Evolutionary conservation across 208 protist species (phyloP), one percentile per base, ranked within the genome.

Genomic region (Leishmania arabica): DNA sequence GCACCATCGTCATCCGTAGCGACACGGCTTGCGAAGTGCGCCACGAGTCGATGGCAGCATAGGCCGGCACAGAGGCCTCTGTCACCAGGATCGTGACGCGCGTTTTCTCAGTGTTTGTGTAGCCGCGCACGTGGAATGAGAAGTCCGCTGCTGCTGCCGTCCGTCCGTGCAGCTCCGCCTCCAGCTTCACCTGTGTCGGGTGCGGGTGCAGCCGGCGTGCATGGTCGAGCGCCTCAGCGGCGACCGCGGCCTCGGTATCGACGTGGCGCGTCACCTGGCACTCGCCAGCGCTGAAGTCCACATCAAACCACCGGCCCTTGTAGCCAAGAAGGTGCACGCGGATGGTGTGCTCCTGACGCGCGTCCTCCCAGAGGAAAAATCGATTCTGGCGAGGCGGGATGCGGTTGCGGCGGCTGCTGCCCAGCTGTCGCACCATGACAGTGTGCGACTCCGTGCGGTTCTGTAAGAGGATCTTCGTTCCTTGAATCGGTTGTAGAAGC

Each of bases 341-440:
- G 51, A 95, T 85, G 21, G 86, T 76, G 81, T 91, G 91, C 75
- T 87, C 86, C 66, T 83, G 82, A 47, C 85, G 80, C 53, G 84
- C 89, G 83, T 95, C 87, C 73, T 96, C 93, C 93, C 91, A 95
- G 53, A 94, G 81, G 76, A 94, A 96, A 79, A 91, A 94, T 54
- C 91, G 91, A 77, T 94, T 94, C 56, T 95, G 91, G 17, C 89
- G 84, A 1, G 90, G 80, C 31, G 91, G 93, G 24, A 96, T 86
- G 54, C 90, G 45, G 62, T 87, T 93, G 69, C 90, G 90, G 24
- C 90, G 90, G 24, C 79, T 85, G 77, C 78, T 91, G 73, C 90
- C 90, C 65, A 90, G 83, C 86, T 95, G 93, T 11, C 90, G 88
- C 73, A 88, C 90, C 75, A 95, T 88, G 68, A 96, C 86, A 17